A percentile compares a stretch with the other conserved stretches of the same genome.
Conservation (phyloP, 768 basidiomycete genomes). For the Pleurotus cornucopiae region DNA sequence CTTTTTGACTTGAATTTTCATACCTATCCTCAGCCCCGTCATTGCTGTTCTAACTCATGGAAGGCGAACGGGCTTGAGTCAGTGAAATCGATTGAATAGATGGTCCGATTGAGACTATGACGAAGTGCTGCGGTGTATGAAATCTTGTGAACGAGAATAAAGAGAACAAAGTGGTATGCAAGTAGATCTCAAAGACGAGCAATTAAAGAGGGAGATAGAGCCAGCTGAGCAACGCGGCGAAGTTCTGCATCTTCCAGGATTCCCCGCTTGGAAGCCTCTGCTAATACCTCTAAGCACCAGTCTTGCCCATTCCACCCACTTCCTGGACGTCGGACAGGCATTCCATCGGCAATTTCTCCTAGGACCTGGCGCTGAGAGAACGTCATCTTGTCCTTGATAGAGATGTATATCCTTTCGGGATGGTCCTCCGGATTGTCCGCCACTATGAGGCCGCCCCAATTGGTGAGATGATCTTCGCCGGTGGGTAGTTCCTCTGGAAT, state of each 20-base stretch:
- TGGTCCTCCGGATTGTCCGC: background rate
- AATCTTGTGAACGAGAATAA: no score
- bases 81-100: no score
- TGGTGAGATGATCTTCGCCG: background rate
- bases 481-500: background rate
- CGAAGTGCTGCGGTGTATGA: no score
- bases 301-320: background rate
- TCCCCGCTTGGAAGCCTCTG: background rate
- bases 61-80: no score
- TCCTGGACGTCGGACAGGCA: background rate
- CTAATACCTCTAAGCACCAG: background rate
- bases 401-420: background rate
- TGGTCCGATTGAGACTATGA: no score
- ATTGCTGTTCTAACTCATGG: no score
- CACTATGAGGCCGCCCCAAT: background rate
- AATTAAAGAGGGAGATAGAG: no score
- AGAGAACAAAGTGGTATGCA: no score
- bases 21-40: no score
- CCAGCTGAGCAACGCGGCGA: no score
- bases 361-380: background rate
- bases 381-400: background rate
- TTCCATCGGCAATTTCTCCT: background rate
- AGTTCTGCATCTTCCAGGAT: background rate
- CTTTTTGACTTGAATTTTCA: constrained; percentile 5
- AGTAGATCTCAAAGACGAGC: no score